Evolutionary conservation across 2,329 filamentous ascomycete genomes (phyloP), one percentile per base, ranked within the genome.

Genomic region (Cercospora sp.): DNA sequence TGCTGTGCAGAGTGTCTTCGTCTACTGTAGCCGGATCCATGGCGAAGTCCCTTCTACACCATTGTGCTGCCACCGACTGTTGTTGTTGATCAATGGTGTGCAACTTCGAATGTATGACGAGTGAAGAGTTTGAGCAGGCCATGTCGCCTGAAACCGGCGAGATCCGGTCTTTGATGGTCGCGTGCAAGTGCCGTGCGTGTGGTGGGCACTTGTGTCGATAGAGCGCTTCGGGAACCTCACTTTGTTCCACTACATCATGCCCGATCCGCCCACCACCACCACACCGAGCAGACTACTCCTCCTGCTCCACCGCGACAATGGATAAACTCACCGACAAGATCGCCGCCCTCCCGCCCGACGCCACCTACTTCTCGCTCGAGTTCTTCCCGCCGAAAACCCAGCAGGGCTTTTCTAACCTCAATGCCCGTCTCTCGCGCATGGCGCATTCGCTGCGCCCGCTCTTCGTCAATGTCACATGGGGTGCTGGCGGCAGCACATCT

Each of bases 331-430:
- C 93, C 70, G 91, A 96, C 85, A 97, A 97, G 85, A 94, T 98
- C 78, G 91, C 92, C 81, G 92, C 93, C 69, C 83, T 99, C 83
- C 91, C 92, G 80, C 87, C 90, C 72, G 88, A 92, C 80, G 87
- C 88, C 72, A 89, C 87, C 79, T 98, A 95, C 84, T 96, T 97
- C 82, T 98, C 95, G 59, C 90, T 98, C 81, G 95, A 99, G 83
- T 99, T 99, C 88, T 99, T 99, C 83, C 95, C 95, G 73, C 95
- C 95, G 71, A 99, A 98, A 84, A 99, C 95, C 58, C 86, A 90
- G 69, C 97, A 96, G 89, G 95, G 95, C 72, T 96, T 95, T 76
- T 90, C 92, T 70, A 99, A 99, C 80, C 88, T 99, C 65, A 91
- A 94, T 78, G 91, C 92, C 72, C 93, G 95, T 77, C 88, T 99